Conservation (phyloP, 371 early-diverging fungal genomes). For the Nematocida homosporus region DNA sequence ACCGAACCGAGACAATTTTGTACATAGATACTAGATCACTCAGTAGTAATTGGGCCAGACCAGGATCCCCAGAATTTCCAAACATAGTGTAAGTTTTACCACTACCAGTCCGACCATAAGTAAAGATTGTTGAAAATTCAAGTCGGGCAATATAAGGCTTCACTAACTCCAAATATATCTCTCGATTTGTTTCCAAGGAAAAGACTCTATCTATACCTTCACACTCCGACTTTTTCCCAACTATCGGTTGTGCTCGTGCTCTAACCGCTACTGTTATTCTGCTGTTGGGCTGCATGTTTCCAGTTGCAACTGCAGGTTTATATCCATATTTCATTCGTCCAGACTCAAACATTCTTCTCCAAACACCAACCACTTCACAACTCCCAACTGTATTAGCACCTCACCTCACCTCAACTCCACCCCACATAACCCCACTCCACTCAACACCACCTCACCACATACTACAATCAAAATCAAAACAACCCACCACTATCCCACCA, state of each 20-base stretch:
- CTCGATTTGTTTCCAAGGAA: conserved; percentile 25
- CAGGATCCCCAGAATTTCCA: conserved; percentile 48
- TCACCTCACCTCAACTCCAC: too few species aligned
- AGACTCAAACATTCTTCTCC: too few species aligned
- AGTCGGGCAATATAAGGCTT: not conserved
- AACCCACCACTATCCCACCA: too few species aligned
- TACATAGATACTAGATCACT: conserved; percentile 33
- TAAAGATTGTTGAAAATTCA: conserved; percentile 59
- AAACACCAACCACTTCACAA: too few species aligned
- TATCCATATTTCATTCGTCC: too few species aligned
- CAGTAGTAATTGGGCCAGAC: conserved; percentile 66
- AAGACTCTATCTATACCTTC: conserved; percentile 37
- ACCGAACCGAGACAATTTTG: conserved; percentile 19
- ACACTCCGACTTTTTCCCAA: not conserved
- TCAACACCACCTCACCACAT: too few species aligned
- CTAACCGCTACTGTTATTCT: conserved; percentile 24
- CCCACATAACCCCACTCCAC: too few species aligned
- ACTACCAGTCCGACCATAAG: conserved; percentile 68
- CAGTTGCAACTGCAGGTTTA: too few species aligned
- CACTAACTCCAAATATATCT: conserved; percentile 38
- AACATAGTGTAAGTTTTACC: conserved; percentile 68
- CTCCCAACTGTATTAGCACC: too few species aligned
- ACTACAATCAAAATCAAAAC: too few species aligned
- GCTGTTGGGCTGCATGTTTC: too few species aligned
- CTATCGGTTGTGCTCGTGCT: not conserved